Base-by-base conservation (phyloP, 2,329 filamentous ascomycete species). In the Talaromyces sp. region DNA sequence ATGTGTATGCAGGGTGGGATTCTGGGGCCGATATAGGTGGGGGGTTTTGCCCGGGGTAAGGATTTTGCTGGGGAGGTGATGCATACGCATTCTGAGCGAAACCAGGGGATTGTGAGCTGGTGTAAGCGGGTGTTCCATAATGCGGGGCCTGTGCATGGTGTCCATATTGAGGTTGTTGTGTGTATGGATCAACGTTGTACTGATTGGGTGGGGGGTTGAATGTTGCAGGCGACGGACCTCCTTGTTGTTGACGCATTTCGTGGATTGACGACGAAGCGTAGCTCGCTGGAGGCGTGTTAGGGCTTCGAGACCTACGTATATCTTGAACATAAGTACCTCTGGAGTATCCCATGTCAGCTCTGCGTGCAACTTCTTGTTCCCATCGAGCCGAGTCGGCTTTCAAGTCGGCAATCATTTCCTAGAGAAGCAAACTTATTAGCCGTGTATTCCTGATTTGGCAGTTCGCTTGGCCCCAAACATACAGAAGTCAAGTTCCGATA, bases 401-500 rank as follows among this genome's bases (percentile, higher is more conserved):
- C 50, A 83, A 71, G 74, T 82, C 81, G 67, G 78, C 74, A 69
- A 83, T 82, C 80, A 83, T 83, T 71, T 80, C 80, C 81, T 83
- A 57, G 9, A 55, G 31, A 14, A 35, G 38, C 24, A 49, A 49
- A 56, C 58, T 57, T 51, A 65, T 73, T 60, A 73, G 70, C 63
- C 62, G 58, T 50, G 32, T 24, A 24, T 46, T 24, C 41, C 5
- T 21, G 4, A 7, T 13, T 57, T 70, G 67, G 61, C 50, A 60
- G 29, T 17, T 41, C 13, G 5, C 29, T 6, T 26, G 10, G 4
- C 13, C 26, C 14, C 19, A 31, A 55, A 70, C 87, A 79, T 82
- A 91, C 89, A 70, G 87, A 87, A 67, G 89, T 92, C 70, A 92
- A 77, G 72, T 91, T 90, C 64, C 89, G 84, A 76, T 92, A 92